Percentiles rank a stretch among this genome's conserved stretches.
Conservation (phyloP, 345 rosid genomes). For the Lenwebbia sp. region DNA sequence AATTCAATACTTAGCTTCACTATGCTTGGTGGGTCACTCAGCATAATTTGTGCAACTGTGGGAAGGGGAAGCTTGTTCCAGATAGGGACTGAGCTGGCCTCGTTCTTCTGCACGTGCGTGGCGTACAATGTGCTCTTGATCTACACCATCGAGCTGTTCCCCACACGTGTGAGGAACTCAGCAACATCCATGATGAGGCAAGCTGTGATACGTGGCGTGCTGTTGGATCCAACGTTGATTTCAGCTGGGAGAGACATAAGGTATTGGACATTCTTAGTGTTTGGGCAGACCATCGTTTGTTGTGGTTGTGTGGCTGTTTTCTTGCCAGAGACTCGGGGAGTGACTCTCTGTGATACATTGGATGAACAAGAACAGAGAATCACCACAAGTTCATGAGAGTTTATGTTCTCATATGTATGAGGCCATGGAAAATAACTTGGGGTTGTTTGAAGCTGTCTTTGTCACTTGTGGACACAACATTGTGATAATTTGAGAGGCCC, state of each 20-base stretch:
- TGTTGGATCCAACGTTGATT: slow-evolving; percentile 42
- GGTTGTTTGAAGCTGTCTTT: background rate
- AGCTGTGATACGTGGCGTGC: slow-evolving; percentile 44
- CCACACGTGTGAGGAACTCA: slow-evolving; percentile 53
- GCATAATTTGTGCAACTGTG: slow-evolving; percentile 16
- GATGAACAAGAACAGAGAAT: background rate
- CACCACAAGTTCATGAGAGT: background rate
- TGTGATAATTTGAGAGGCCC: too few relatives aligned
- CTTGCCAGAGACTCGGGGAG: slow-evolving; percentile 56
- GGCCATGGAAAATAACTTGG: background rate
- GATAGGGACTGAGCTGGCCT: slow-evolving; percentile 28
- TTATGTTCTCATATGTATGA: background rate
- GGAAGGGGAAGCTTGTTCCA: slow-evolving; percentile 2
- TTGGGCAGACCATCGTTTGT: slow-evolving; percentile 36
- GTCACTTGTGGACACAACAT: background rate
- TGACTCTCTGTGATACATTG: slow-evolving; percentile 23
- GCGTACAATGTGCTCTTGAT: slow-evolving; percentile 28
- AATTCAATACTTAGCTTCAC: slow-evolving; percentile 14
- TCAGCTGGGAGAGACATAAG: slow-evolving; percentile 29
- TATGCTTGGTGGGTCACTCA: slow-evolving; percentile 15
- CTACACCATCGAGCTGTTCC: slow-evolving; percentile 50
- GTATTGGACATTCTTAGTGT: slow-evolving; percentile 36
- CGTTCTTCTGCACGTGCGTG: slow-evolving; percentile 33
- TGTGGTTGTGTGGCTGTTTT: slow-evolving; percentile 35
- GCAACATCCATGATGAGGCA: slow-evolving; percentile 52